Evolutionary conservation across 140 eudicot species (phyloP).

Genomic region (Senecio squalidus): DNA sequence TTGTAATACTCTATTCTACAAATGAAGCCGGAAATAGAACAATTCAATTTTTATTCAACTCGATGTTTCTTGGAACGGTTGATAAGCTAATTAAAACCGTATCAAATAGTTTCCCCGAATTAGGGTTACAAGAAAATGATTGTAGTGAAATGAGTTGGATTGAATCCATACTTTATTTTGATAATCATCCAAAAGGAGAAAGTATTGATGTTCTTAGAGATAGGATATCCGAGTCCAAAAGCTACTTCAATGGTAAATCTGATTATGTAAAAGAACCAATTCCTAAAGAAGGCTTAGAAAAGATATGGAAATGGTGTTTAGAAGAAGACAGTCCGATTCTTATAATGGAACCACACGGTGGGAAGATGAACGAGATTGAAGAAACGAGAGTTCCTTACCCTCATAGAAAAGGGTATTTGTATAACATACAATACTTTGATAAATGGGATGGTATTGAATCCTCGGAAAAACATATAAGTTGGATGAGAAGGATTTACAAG

Average conservation of each 20-base stretch:
- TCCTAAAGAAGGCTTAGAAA: not conserved
- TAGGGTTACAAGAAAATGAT: slow-evolving; percentile 23
- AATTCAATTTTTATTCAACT: slow-evolving; percentile 16
- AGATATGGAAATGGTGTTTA: slow-evolving; percentile 16
- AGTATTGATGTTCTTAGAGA: slow-evolving; percentile 2
- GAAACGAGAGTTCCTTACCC: slow-evolving; percentile 9
- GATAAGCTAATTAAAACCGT: slow-evolving; percentile 3
- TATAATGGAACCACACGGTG: slow-evolving; percentile 27
- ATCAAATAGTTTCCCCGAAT: slow-evolving; percentile 11
- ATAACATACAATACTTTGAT: slow-evolving; percentile 18
- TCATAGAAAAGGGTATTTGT: slow-evolving; percentile 16
- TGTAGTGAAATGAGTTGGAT: slow-evolving; percentile 31
- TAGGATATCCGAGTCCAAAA: slow-evolving; percentile 10
- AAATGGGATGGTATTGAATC: not conserved
- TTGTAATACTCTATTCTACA: not conserved
- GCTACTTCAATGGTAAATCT: slow-evolving; percentile 11
- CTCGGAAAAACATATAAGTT: slow-evolving; percentile 10
- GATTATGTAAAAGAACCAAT: slow-evolving; percentile 16
- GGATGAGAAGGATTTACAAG: slow-evolving; percentile 14
- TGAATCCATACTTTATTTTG: slow-evolving; percentile 10
- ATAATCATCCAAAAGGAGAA: not conserved
- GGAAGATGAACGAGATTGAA: slow-evolving; percentile 21
- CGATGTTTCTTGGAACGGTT: slow-evolving; percentile 23
- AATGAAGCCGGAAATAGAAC: not conserved
- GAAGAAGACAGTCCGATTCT: not conserved